These are phyloP conservation scores for Zalaria obscura DNA, from an alignment of 2,329 filamentous ascomycete genomes.

Conservation along the genomic window DNA sequence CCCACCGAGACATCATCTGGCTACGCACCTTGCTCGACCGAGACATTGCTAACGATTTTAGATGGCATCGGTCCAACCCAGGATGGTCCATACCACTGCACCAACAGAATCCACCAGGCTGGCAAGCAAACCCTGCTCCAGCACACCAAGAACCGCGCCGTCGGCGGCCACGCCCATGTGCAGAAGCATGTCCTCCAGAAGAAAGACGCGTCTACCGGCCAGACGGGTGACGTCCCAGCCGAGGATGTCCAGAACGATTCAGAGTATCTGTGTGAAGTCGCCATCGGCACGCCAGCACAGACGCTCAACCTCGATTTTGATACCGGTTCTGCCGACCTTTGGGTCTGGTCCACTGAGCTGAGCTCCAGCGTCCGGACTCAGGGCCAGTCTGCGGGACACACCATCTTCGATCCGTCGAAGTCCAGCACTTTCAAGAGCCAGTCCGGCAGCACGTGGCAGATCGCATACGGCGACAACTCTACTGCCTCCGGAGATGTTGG, in stretches of 20 bases:
- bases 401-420: slow-evolving; percentile 44
- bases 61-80: slow-evolving; percentile 47
- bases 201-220: slow-evolving; percentile 15
- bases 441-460: slow-evolving; percentile 43
- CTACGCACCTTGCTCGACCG: neutral
- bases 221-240: slow-evolving; percentile 11
- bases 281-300: slow-evolving; percentile 52
- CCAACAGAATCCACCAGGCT: slow-evolving; percentile 33
- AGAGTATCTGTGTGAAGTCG: slow-evolving; percentile 48
- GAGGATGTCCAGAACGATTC: slow-evolving; percentile 55
- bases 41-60: slow-evolving; percentile 3
- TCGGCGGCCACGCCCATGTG: slow-evolving; percentile 35
- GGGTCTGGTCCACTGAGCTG: slow-evolving; percentile 26
- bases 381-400: slow-evolving; percentile 27
- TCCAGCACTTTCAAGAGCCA: slow-evolving; percentile 44
- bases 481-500: slow-evolving; percentile 51
- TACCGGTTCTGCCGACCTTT: slow-evolving; percentile 56
- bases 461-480: slow-evolving; percentile 55
- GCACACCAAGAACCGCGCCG: slow-evolving; percentile 25
- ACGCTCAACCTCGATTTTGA: slow-evolving; percentile 50
- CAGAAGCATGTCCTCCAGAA: slow-evolving; percentile 34
- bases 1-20: neutral
- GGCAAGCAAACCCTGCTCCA: slow-evolving; percentile 20
- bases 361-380: slow-evolving; percentile 12
- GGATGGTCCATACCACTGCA: slow-evolving; percentile 45